Conservation (phyloP, 75 land plant genomes). For the Picea glauca region DNA sequence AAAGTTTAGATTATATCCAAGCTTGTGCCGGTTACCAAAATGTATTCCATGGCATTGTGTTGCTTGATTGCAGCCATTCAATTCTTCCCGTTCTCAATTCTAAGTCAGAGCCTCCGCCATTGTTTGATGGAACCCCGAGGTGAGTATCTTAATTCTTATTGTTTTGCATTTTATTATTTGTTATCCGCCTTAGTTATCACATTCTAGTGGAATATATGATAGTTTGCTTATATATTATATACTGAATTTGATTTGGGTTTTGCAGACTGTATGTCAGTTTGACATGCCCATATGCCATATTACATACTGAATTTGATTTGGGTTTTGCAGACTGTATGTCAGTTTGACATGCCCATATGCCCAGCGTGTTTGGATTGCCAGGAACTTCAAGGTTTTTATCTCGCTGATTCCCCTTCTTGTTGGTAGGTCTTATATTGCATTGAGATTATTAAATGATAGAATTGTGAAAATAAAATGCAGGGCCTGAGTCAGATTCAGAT, state of each 20-base stretch:
- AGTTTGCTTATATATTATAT: not conserved
- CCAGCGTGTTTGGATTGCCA: constrained; percentile 51
- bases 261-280: constrained; percentile 52
- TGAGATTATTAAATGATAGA: not conserved
- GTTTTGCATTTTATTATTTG: not conserved
- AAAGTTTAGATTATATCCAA: no score
- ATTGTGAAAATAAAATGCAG: not conserved
- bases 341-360: constrained; percentile 53
- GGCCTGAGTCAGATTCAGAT: constrained; percentile 29
- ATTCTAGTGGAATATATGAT: not conserved
- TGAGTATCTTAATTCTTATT: constrained; percentile 2
- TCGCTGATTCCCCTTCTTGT: not conserved
- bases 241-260: not conserved
- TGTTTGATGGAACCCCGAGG: constrained; percentile 74
- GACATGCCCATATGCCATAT: constrained; percentile 41
- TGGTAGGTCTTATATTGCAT: constrained; percentile 6
- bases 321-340: constrained; percentile 45
- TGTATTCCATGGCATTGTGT: no score
- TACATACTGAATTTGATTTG: not conserved
- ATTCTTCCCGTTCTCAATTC: constrained; percentile 32
- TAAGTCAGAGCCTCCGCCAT: constrained; percentile 43
- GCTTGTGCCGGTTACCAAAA: no score
- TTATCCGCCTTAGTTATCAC: not conserved
- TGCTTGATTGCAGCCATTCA: no score
- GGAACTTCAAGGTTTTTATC: constrained; percentile 47